Evolutionary conservation across 352 stramenopile genomes (phyloP).

Genomic region (Nothophytophthora sp.): DNA sequence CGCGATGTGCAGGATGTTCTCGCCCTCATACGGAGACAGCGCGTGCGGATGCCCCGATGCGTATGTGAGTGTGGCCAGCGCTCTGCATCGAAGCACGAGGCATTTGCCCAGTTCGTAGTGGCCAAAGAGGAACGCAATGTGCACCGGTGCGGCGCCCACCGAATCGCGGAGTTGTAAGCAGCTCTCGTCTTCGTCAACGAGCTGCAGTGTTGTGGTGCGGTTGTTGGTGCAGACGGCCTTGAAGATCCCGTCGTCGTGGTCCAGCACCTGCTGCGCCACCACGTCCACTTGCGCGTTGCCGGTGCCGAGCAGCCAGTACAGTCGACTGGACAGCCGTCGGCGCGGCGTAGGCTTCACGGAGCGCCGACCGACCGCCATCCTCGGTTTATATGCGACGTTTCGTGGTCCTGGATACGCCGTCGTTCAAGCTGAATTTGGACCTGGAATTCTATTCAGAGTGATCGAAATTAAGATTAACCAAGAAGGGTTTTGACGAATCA

Average conservation of each 20-base stretch:
- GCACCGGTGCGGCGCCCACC: conserved; percentile 47
- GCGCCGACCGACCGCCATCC: conserved; percentile 1
- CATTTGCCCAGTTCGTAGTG: conserved; percentile 55
- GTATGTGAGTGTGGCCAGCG: conserved; percentile 43
- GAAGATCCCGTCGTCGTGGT: conserved; percentile 64
- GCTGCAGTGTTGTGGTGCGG: conserved; percentile 10
- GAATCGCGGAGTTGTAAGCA: conserved; percentile 49
- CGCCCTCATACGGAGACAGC: conserved; percentile 55
- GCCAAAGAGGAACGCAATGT: conserved; percentile 60
- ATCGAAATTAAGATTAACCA: too few species aligned
- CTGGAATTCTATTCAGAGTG: too few species aligned
- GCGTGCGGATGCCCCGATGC: conserved; percentile 23
- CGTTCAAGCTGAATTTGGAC: too few species aligned
- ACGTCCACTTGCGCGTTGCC: conserved; percentile 40
- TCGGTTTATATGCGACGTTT: conserved; percentile 3
- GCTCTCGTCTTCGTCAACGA: conserved; percentile 34
- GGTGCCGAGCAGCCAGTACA: conserved; percentile 24
- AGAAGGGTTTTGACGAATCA: too few species aligned
- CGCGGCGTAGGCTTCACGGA: conserved; percentile 12
- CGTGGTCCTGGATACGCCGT: too few species aligned
- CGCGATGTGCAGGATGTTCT: conserved; percentile 68
- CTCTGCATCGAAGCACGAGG: conserved; percentile 31
- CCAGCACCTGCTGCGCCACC: conserved; percentile 59
- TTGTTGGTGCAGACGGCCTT: conserved; percentile 51
- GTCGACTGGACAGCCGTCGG: conserved; percentile 10